Percentiles rank a stretch among this genome's conserved stretches.
Conservation (phyloP, 768 basidiomycete genomes). For the Pholiota microspora region DNA sequence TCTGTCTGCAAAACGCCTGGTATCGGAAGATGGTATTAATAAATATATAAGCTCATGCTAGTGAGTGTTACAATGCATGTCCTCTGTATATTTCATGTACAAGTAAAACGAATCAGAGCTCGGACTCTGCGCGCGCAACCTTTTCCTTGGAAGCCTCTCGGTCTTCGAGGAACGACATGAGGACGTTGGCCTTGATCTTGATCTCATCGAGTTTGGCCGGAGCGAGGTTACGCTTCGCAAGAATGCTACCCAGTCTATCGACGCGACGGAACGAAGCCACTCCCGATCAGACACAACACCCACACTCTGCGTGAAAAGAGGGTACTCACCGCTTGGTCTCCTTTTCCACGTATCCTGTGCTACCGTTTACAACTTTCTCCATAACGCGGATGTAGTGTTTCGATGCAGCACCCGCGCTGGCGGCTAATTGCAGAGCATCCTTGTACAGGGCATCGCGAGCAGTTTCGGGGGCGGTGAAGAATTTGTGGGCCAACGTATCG, state of each 20-base stretch:
- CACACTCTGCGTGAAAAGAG: neutral
- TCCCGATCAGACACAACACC: too few species aligned
- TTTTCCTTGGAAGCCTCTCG: conserved; percentile 33
- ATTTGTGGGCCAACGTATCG: conserved; percentile 74
- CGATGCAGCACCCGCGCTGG: conserved; percentile 48
- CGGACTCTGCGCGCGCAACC: conserved; percentile 25
- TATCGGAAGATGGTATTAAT: conserved; percentile 2
- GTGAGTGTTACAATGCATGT: neutral
- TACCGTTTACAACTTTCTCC: conserved; percentile 76
- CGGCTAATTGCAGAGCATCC: conserved; percentile 58
- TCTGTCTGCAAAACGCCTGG: neutral
- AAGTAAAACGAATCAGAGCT: conserved; percentile 14
- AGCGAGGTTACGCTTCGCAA: conserved; percentile 75
- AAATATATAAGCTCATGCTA: neutral
- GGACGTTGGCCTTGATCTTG: conserved; percentile 87
- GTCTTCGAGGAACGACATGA: conserved; percentile 56
- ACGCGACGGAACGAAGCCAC: neutral
- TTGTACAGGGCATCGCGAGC: conserved; percentile 61
- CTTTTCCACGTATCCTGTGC: conserved; percentile 78
- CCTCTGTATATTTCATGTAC: neutral
- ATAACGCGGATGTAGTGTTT: conserved; percentile 88
- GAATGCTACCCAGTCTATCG: conserved; percentile 67
- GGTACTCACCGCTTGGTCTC: conserved; percentile 72
- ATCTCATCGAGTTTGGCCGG: conserved; percentile 88
- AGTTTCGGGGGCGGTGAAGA: conserved; percentile 59